Evolutionary conservation across 495 filamentous ascomycete genomes (phyloP).

Genomic region (Trichoderma reesei): DNA sequence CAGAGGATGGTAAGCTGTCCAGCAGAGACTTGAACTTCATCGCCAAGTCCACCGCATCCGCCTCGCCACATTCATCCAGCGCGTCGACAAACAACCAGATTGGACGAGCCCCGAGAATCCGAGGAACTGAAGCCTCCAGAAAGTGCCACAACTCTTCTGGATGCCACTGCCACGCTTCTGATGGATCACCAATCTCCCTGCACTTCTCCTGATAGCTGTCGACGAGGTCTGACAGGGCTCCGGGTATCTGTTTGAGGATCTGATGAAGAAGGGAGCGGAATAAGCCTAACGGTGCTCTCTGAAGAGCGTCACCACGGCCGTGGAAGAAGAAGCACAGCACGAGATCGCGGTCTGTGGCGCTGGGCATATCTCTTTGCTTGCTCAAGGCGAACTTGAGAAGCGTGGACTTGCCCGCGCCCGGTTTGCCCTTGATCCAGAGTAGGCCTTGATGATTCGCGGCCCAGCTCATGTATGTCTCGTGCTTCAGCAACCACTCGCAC

Average conservation of each 20-base stretch:
- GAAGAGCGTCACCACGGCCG: constrained; percentile 23
- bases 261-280: constrained; percentile 29
- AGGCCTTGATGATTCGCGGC: constrained; percentile 20
- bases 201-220: constrained; percentile 13
- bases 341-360: constrained; percentile 9
- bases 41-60: constrained; percentile 17
- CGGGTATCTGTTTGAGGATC: constrained; percentile 17
- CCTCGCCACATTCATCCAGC: constrained; percentile 27
- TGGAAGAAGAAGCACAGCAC: constrained; percentile 30
- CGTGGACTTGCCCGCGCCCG: constrained; percentile 40
- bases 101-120: constrained; percentile 10
- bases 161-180: constrained; percentile 23
- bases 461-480: constrained; percentile 26
- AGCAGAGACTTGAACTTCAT: constrained; percentile 17
- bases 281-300: constrained; percentile 25
- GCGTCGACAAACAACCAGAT: constrained; percentile 25
- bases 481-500: constrained; percentile 28
- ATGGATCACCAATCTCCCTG: constrained; percentile 13
- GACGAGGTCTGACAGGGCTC: constrained; percentile 16
- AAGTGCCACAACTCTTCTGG: constrained; percentile 10
- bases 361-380: constrained; percentile 10
- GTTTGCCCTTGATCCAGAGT: constrained; percentile 41
- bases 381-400: constrained; percentile 26
- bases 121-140: constrained; percentile 13
- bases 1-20: not conserved